Conservation (phyloP, 495 filamentous ascomycete species). For the Penicillium pulvis region DNA sequence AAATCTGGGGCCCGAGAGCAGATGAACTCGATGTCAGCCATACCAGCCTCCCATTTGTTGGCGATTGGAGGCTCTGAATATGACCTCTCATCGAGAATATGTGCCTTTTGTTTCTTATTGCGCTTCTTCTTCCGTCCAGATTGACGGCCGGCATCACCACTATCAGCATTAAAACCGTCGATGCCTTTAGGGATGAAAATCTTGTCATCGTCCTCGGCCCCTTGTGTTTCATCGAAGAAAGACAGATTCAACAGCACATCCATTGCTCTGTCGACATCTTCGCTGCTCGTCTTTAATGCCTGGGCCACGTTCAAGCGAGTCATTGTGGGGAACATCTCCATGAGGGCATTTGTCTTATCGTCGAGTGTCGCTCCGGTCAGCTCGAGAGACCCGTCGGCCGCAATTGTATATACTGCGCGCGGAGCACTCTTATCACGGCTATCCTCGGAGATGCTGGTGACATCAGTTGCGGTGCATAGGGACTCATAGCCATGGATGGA, state of each 20-base stretch:
- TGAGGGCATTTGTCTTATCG: constrained; percentile 58
- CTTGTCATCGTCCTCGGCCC: constrained; percentile 36
- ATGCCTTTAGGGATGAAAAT: constrained; percentile 64
- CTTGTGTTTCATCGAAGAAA: constrained; percentile 63
- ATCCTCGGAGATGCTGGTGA: constrained; percentile 37
- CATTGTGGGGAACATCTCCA: constrained; percentile 69
- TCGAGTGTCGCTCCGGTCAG: constrained; percentile 55
- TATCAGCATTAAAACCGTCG: constrained; percentile 66
- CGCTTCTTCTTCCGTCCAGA: constrained; percentile 48
- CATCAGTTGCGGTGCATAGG: constrained; percentile 33
- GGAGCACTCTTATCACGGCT: background rate
- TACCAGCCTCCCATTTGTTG: constrained; percentile 60
- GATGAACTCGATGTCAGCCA: constrained; percentile 63
- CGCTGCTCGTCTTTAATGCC: constrained; percentile 63
- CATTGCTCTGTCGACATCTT: constrained; percentile 67
- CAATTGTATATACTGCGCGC: constrained; percentile 32
- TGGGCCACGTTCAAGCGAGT: constrained; percentile 63
- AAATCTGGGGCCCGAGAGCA: constrained; percentile 43
- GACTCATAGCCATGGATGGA: constrained; percentile 9
- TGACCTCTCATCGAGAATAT: constrained; percentile 10
- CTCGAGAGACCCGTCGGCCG: constrained; percentile 33
- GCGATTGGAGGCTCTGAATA: constrained; percentile 13
- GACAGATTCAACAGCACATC: constrained; percentile 79
- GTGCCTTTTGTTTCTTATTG: constrained; percentile 25
- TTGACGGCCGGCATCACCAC: constrained; percentile 30